phyloP scores from a whole-genome alignment of 176 grass and related monocot species.

The Ananas comosus region DNA sequence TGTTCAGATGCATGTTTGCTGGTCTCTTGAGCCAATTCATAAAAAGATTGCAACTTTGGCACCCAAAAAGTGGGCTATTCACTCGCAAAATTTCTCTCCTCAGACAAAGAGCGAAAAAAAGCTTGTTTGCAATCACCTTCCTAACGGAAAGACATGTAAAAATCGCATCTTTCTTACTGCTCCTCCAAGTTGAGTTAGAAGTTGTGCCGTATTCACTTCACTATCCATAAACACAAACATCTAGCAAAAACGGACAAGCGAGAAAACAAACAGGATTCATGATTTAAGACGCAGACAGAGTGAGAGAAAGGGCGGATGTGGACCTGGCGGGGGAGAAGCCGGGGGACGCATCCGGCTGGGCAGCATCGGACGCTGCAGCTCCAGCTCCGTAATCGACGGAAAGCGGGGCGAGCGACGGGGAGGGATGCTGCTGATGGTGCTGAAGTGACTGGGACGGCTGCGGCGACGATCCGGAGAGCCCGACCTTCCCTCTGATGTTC shows the following conservation, averaged over 20 bases:
- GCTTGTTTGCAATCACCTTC: neutral
- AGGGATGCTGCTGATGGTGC: slow-evolving; percentile 13
- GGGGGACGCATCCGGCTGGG: slow-evolving; percentile 6
- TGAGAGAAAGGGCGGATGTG: neutral
- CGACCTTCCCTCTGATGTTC: slow-evolving; percentile 69
- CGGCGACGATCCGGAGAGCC: slow-evolving; percentile 46
- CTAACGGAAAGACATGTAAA: neutral
- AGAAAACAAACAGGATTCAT: neutral
- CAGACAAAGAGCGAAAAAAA: neutral
- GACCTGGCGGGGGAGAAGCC: slow-evolving; percentile 3
- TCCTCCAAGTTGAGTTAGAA: too few relatives aligned
- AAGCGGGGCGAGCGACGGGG: slow-evolving; percentile 21
- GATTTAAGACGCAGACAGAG: neutral
- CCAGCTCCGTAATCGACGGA: slow-evolving; percentile 31
- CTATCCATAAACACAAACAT: too few relatives aligned
- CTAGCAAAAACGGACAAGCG: slow-evolving; percentile 1
- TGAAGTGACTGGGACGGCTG: slow-evolving; percentile 28
- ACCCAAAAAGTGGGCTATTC: neutral
- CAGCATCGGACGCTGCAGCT: slow-evolving; percentile 21
- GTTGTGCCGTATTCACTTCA: too few relatives aligned
- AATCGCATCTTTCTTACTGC: neutral
- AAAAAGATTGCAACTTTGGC: neutral
- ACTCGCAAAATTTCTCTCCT: neutral
- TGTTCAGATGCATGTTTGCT: neutral
- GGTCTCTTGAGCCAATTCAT: neutral